Evolutionary conservation across 2,329 filamentous ascomycete genomes (phyloP).

Genomic region (Alternaria gaisen): DNA sequence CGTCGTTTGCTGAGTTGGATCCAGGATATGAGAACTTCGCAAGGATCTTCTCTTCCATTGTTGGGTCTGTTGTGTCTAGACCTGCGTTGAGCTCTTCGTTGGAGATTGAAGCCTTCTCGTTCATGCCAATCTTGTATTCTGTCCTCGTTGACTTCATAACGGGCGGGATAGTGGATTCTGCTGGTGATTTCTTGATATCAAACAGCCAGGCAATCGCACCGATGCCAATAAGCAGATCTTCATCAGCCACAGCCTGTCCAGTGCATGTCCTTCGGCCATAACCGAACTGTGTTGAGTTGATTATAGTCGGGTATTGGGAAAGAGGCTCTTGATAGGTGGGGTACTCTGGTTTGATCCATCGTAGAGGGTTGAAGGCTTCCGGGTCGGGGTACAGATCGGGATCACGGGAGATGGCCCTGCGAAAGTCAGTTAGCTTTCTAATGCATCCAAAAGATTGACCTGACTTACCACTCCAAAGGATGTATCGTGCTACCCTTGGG

Average conservation of each 20-base stretch:
- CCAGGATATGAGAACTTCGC: constrained; percentile 42
- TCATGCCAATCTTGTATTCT: constrained; percentile 31
- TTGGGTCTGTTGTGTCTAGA: constrained; percentile 20
- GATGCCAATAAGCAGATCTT: constrained; percentile 54
- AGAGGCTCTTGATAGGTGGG: constrained; percentile 64
- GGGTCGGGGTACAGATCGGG: constrained; percentile 68
- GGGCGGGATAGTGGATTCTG: constrained; percentile 19
- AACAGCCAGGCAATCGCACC: constrained; percentile 59
- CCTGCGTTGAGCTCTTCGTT: constrained; percentile 50
- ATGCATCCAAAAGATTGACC: not conserved
- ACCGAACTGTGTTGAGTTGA: constrained; percentile 64
- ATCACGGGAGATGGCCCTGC: constrained; percentile 63
- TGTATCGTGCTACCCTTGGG: constrained; percentile 62
- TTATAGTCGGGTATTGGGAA: constrained; percentile 61
- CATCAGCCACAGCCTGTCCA: constrained; percentile 54
- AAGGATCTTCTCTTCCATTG: constrained; percentile 37
- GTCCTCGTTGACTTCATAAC: constrained; percentile 23
- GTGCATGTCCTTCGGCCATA: constrained; percentile 62
- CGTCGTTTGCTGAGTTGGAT: constrained; percentile 18
- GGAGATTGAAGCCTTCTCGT: constrained; percentile 48
- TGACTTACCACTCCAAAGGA: constrained; percentile 54
- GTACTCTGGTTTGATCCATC: constrained; percentile 67
- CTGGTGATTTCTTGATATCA: constrained; percentile 43
- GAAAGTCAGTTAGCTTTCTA: constrained; percentile 17
- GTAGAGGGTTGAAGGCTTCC: constrained; percentile 68